Evolutionary conservation across 2,329 filamentous ascomycete genomes (phyloP), one percentile per base, ranked within the genome.

Genomic region (Fusarium staphyleae): DNA sequence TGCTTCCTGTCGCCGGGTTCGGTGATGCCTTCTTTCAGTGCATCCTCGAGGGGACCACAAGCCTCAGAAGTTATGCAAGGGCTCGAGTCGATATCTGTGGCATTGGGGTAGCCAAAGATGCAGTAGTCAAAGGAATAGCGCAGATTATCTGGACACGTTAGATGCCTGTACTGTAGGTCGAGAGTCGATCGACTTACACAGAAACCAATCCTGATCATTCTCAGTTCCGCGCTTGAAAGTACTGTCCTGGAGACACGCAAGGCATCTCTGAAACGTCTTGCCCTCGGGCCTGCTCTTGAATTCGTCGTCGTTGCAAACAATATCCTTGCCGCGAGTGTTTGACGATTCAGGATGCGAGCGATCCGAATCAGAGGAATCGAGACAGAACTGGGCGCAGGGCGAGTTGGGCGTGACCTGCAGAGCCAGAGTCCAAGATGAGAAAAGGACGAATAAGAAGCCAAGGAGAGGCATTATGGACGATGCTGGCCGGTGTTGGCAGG

Each of bases 121-220:
- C 82, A 85, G 55, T 78, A 78, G 48, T 79, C 75, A 36, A 83
- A 74, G 11, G 77, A 72, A 65, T 81, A 84, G 56, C 81, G 74
- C 35, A 83, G 65, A 57, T 85, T 84, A 57, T 85, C 81, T 84
- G 15, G 24, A 4, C n/a, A 35, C 10, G 22, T 55, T 40, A 51
- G 34, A 35, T 29, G 10, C 19, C 4, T 39, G 9, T 5, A 19
- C 8, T 4, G 13, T 5, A 22, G 18, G 33, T 22, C 6, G 14
- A 4, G 7, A 42, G 19, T 8, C 11, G 28, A 12, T 13, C 29
- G n/a, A 71, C 81, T 71, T 75, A 84, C 81, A 83, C 35, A 84
- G 61, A 55, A 84, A 84, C 81, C 81, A 84, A 40, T 74, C 72
- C 55, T 81, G 79, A 57, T 85, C 82, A 48, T 70, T 83, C 69